Evolutionary conservation across 768 basidiomycete species (phyloP), one percentile per base, ranked within the genome.

Genomic region (Lactarius tabidus): DNA sequence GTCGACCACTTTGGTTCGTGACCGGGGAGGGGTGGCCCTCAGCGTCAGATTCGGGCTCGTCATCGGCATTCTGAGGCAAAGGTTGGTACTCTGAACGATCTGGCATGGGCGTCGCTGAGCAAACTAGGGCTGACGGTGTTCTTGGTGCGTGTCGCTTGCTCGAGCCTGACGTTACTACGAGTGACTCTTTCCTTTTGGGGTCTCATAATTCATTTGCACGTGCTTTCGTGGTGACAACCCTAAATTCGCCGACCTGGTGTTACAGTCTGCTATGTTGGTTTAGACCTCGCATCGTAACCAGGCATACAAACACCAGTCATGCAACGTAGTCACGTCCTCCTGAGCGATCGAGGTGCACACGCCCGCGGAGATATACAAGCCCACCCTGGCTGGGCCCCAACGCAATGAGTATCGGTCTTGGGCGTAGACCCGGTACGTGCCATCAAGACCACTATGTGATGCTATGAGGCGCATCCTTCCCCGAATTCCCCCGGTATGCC

Each of bases 41-140:
- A 55, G 74, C 62, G 59, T 71, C 66, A 66, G 76, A 72, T 26
- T 71, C 76, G 26, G 77, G 76, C 35, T 81, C 76, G 28, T 79
- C 75, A 51, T 77, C 79, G 9, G 66, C 69, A 28, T 70, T 73
- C 70, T 83, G 82, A 7, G 81, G 75, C 48, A 83, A 69, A 9
- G 76, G 79, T 64, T 83, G 79, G 67, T 83, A 83, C 56, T 80
- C 81, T 38, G 81, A 71, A 59, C 78, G 72, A 66, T 73, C 77
- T 20, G 79, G 77, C 82, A 83, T 83, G 48, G 29, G 73, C 28
- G 81, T 80, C 85, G 80, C 23, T 57, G 35, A 23, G 55, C 14
- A 57, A 10, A 28, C 29, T 15, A 53, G 5, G 31, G 28, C 28
- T 54, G 53, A 54, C 48, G 6, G 48, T 48, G n/a, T 33, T 33